A percentile compares a stretch with the other conserved stretches of the same genome.
Conservation (phyloP, 371 early-diverging fungal genomes). For the Mortierella sp. region DNA sequence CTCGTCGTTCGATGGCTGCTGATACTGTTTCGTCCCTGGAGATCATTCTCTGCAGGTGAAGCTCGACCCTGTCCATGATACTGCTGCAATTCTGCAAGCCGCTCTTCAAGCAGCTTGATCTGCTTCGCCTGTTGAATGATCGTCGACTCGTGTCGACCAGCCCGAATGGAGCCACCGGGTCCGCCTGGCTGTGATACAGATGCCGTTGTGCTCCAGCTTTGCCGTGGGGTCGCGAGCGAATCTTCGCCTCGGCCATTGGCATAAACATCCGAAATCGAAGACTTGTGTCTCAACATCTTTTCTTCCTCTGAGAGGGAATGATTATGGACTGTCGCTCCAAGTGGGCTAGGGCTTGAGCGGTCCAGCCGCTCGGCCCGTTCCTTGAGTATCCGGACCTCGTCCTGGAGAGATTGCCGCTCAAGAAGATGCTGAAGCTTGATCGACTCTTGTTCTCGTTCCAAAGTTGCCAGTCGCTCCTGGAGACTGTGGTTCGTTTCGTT, state of each 20-base stretch:
- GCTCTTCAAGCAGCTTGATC: constrained; percentile 40
- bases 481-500: constrained; percentile 51
- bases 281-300: constrained; percentile 18
- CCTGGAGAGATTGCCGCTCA: constrained; percentile 32
- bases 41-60: constrained; percentile 2
- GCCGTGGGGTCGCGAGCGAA: constrained; percentile 42
- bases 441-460: constrained; percentile 56
- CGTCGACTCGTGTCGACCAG: constrained; percentile 45
- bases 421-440: constrained; percentile 51
- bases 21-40: background rate
- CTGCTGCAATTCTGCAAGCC: constrained; percentile 35
- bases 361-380: constrained; percentile 49
- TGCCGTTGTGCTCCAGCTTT: constrained; percentile 46
- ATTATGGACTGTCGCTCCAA: background rate
- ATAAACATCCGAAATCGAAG: constrained; percentile 26
- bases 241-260: constrained; percentile 24
- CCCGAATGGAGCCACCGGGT: constrained; percentile 12
- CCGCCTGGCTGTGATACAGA: background rate
- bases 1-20: background rate
- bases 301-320: no score
- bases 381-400: constrained; percentile 29
- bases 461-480: constrained; percentile 46
- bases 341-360: constrained; percentile 43
- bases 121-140: constrained; percentile 48
- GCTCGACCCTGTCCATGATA: constrained; percentile 8